These are phyloP conservation scores for Calonectria pseudoreteaudii DNA, from an alignment of 2,329 filamentous ascomycete genomes.

Conservation along the genomic window DNA sequence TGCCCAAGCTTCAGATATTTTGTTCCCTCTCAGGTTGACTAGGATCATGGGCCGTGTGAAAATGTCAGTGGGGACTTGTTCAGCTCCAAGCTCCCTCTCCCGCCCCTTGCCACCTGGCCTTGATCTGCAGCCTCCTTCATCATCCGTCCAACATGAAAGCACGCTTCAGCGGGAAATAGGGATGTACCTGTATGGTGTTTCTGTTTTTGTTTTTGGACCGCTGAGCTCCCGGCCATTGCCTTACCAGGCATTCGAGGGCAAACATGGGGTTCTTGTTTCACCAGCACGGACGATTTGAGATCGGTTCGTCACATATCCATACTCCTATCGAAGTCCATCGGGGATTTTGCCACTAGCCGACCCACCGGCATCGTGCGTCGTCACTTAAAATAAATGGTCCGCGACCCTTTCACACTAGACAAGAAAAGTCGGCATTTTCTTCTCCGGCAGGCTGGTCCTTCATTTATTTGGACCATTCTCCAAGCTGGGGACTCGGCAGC, in stretches of 20 bases:
- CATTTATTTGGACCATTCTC: not conserved
- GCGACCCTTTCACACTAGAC: not conserved
- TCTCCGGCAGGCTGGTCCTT: not conserved
- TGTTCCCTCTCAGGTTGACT: slow-evolving; percentile 14
- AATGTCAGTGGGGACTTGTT: slow-evolving; percentile 2
- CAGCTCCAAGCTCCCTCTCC: slow-evolving; percentile 16
- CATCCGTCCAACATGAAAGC: not conserved
- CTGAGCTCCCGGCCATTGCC: not conserved
- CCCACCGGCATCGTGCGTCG: slow-evolving; percentile 10
- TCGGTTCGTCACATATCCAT: slow-evolving; percentile 5
- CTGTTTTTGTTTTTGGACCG: too few relatives aligned
- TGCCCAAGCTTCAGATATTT: not conserved
- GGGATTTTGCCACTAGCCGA: slow-evolving; percentile 14
- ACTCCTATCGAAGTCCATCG: slow-evolving; percentile 10
- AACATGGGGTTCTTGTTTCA: not conserved
- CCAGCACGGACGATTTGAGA: not conserved
- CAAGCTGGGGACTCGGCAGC: not conserved
- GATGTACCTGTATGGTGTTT: not conserved
- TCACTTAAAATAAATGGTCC: slow-evolving; percentile 11
- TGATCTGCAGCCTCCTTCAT: slow-evolving; percentile 4
- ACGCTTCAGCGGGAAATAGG: not conserved
- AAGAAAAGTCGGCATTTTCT: not conserved
- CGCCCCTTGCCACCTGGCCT: not conserved
- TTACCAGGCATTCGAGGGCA: not conserved
- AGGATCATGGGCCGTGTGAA: slow-evolving; percentile 9